Evolutionary conservation across 192 early-diverging fungal genomes (phyloP), one percentile per base, ranked within the genome.

Genomic region (Backusella westeae): DNA sequence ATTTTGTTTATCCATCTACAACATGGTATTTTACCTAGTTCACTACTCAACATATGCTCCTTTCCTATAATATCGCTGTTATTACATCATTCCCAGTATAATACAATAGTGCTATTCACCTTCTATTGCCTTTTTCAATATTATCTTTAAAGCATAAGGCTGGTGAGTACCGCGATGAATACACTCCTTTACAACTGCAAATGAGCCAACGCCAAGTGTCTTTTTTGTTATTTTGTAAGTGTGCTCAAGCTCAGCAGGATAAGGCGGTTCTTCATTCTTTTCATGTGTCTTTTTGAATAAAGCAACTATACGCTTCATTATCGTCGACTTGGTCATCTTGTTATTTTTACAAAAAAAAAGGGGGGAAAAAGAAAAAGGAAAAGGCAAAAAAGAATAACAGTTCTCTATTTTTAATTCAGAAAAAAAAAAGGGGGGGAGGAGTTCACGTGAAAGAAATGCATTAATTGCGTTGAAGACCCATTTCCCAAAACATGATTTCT

Each of bases 401-500:
- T n/a, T n/a, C 46, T 49, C 46, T 49, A 49, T 49, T 49, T 49
- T 49, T 49, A 49, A 19, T 49, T 49, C 46, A 49, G 46, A 56
- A 56, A 56, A 56, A 56, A 56, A 56, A 26, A 12, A n/a, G n/a
- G 9, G n/a, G n/a, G n/a, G 17, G 6, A 1, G 23, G 53, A 2
- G 12, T 59, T 59, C 53, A 59, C 53, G 53, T 59, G 53, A 59
- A 21, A n/a, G 4, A 7, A 6, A 19, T 59, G 53, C 53, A 59
- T 42, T 69, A 77, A n/a, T 71, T 71, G n/a, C 46, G 34, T 2
- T 78, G 17, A 1, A 78, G 34, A 8, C 80, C 84, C 86, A 87
- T 87, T 69, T 94, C 88, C 92, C 93, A 96, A 79, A 96, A 96
- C 29, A 87, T 82, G 44, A 87, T 85, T 75, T 96, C 95, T 59